These are phyloP conservation scores for Flaveria sonorensis DNA, from an alignment of 129 eudicot genomes.

Conservation along the genomic window DNA sequence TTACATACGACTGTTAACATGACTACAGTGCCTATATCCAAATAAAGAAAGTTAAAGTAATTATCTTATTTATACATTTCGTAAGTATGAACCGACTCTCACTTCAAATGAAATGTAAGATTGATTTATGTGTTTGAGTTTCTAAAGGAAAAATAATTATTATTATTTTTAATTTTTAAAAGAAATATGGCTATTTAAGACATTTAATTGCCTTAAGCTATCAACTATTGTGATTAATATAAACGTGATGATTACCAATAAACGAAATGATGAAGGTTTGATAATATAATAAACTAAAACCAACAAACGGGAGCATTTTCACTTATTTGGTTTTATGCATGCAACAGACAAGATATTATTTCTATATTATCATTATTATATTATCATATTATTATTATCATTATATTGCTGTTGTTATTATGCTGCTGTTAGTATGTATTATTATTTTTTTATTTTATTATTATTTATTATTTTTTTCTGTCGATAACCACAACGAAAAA, in stretches of 20 bases:
- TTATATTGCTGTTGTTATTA: no score
- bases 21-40: neutral
- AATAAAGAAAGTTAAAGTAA: neutral
- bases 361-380: no score
- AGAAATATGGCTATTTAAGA: no score
- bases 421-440: no score
- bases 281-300: neutral
- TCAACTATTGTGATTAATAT: neutral
- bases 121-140: neutral
- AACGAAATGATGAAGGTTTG: neutral
- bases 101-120: neutral
- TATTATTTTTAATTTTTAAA: no score
- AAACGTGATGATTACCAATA: neutral
- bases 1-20: no score
- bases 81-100: neutral
- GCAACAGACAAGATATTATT: neutral
- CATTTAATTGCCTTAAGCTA: no score
- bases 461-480: no score
- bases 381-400: no score
- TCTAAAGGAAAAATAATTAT: neutral
- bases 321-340: slow-evolving; percentile 9
- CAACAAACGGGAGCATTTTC: slow-evolving; percentile 14
- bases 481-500: no score
- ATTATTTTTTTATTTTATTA: no score
- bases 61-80: neutral